Evolutionary conservation across 129 eudicot species (phyloP).

Genomic region (Deinandra increscens): DNA sequence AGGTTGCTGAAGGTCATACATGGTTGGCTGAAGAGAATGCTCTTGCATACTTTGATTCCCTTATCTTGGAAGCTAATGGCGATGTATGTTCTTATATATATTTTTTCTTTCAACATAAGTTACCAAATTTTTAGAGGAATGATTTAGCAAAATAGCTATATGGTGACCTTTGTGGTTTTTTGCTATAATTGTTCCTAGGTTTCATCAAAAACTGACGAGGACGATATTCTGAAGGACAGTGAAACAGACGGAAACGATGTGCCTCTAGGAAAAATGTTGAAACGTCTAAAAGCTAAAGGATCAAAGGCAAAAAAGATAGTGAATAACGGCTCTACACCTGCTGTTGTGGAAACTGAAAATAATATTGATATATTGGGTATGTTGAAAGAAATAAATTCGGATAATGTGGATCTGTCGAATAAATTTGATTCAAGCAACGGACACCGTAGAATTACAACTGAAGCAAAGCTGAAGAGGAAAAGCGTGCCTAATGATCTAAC

Average conservation of each 20-base stretch:
- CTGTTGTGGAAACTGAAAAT: constrained; percentile 44
- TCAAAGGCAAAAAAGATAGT: constrained; percentile 55
- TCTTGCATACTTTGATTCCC: constrained; percentile 65
- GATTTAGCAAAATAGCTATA: neutral
- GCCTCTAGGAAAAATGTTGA: constrained; percentile 74
- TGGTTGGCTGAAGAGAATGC: constrained; percentile 86
- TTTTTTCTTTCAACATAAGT: neutral
- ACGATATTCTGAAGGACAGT: constrained; percentile 66
- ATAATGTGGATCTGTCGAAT: constrained; percentile 40
- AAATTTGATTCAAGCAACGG: constrained; percentile 69
- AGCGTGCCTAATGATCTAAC: constrained; percentile 38
- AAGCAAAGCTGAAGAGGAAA: constrained; percentile 45
- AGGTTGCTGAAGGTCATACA: constrained; percentile 63
- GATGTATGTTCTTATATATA: constrained; percentile 43
- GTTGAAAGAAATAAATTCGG: constrained; percentile 81
- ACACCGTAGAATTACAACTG: constrained; percentile 36
- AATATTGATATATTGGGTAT: constrained; percentile 73
- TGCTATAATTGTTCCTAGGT: constrained; percentile 42
- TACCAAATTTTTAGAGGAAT: neutral
- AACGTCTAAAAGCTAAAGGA: constrained; percentile 77
- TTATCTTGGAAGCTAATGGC: constrained; percentile 64
- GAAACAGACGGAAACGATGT: constrained; percentile 78
- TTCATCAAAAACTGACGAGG: constrained; percentile 50
- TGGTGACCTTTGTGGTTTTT: constrained; percentile 14
- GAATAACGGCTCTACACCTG: constrained; percentile 48